Evolutionary conservation across 805 yeast species (phyloP).

Genomic region (Candida arabinofermentans): DNA sequence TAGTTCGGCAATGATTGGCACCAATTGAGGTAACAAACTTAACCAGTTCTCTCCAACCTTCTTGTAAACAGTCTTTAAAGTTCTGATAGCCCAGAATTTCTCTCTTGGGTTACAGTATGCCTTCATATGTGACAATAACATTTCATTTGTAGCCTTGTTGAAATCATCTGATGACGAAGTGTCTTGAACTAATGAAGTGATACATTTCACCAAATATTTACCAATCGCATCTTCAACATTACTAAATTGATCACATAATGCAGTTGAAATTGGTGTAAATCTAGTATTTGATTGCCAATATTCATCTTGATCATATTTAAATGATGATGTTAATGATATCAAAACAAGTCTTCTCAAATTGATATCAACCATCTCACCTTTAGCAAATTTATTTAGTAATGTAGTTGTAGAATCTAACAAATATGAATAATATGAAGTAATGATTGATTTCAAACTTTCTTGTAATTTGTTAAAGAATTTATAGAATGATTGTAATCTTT

Average conservation of each 20-base stretch:
- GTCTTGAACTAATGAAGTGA: conserved; percentile 68
- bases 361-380: conserved; percentile 38
- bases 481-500: conserved; percentile 71
- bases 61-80: conserved; percentile 77
- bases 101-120: conserved; percentile 52
- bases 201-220: conserved; percentile 72
- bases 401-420: conserved; percentile 67
- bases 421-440: conserved; percentile 85
- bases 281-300: conserved; percentile 90
- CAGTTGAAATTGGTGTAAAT: conserved; percentile 64
- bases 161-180: conserved; percentile 62
- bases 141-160: conserved; percentile 68
- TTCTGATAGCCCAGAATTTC: conserved; percentile 75
- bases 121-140: conserved; percentile 64
- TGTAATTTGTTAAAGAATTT: conserved; percentile 83
- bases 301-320: conserved; percentile 87
- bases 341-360: conserved; percentile 70
- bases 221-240: conserved; percentile 74
- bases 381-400: conserved; percentile 48
- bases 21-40: conserved; percentile 83
- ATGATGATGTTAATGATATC: conserved; percentile 71
- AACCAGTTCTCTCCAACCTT: conserved; percentile 96
- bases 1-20: conserved; percentile 92
- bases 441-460: conserved; percentile 77
- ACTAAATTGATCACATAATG: conserved; percentile 62